Base-by-base conservation (phyloP, 78 protist genomes). In the Dictyostelium citrinum region DNA sequence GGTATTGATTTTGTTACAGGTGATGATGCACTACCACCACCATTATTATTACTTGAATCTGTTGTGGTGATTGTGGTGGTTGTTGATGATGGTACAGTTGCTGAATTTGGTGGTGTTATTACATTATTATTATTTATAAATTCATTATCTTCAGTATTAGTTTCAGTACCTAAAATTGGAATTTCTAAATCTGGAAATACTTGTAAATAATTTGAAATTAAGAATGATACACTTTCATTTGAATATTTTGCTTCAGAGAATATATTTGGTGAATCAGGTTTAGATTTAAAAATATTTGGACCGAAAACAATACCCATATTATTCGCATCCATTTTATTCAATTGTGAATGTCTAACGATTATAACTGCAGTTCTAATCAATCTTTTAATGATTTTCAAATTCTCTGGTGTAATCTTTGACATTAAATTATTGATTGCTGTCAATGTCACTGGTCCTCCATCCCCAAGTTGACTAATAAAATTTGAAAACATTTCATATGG, bases 241-340 rank as follows among this genome's bases (percentile, higher is more conserved):
- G 84, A 75, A 60, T 61, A 74, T 64, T 86, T 86, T 55, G 92
- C 31, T 45, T 86, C 92, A 20, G 45, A 61, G 14, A 86, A 29
- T 14, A 86, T 51, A 20, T 75, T 76, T 61, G 72, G 83, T 10
- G 92, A 86, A 43, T 86, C 92, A 16, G 92, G 1, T 27, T 5
- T 86, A 1, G 92, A 86, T 46, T 74, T 49, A 20, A 86, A 86
- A 8, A 86, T 16, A n/a, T 74, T 76, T 6, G 92, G 92, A 17
- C 92, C 92, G 64, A 86, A 86, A 14, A 86, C 92, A 39, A 86
- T 74, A 49, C 92, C 92, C 84, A 86, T 76, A 77, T 86, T 86
- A 20, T 12, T 37, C 2, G 92, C 84, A 77, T 86, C 67, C 92
- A 86, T 86, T 45, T 86, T 86, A 80, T 86, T 86, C 3, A 86